phyloP scores from a whole-genome alignment of 2,329 filamentous ascomycete species.

The Pseudonectria buxi region DNA sequence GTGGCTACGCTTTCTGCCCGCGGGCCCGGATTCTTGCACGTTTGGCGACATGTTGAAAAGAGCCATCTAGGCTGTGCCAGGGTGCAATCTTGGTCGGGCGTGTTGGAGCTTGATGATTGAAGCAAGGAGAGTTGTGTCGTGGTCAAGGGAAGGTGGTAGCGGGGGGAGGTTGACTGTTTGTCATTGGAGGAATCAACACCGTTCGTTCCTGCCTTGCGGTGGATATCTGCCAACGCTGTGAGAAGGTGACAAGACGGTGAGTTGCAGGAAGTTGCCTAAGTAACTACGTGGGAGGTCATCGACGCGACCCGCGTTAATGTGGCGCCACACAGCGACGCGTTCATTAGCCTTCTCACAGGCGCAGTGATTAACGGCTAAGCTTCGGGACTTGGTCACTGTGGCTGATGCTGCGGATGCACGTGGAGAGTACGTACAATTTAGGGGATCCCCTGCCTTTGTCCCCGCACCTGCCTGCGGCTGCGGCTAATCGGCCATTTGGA shows the following conservation, averaged over 20 bases:
- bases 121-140: too few species aligned
- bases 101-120: too few species aligned
- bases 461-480: too few species aligned
- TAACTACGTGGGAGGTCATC: constrained; percentile 8
- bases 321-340: constrained; percentile 21
- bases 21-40: constrained; percentile 37
- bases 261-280: constrained; percentile 13
- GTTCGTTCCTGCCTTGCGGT: too few species aligned
- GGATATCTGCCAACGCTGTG: too few species aligned
- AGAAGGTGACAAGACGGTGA: constrained; percentile 1
- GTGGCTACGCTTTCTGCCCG: constrained; percentile 39
- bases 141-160: too few species aligned
- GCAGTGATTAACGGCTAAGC: constrained; percentile 12
- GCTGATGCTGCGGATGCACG: too few species aligned
- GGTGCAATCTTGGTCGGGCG: too few species aligned
- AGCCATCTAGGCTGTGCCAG: constrained; percentile 33
- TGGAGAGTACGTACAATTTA: too few species aligned
- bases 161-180: not conserved
- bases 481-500: too few species aligned
- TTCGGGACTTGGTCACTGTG: constrained; percentile 3
- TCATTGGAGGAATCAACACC: not conserved
- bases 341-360: constrained; percentile 2
- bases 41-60: constrained; percentile 42
- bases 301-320: constrained; percentile 29
- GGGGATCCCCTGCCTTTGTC: too few species aligned